Evolutionary conservation across 2,329 filamentous ascomycete genomes (phyloP).

Genomic region (Falciphora oryzae): DNA sequence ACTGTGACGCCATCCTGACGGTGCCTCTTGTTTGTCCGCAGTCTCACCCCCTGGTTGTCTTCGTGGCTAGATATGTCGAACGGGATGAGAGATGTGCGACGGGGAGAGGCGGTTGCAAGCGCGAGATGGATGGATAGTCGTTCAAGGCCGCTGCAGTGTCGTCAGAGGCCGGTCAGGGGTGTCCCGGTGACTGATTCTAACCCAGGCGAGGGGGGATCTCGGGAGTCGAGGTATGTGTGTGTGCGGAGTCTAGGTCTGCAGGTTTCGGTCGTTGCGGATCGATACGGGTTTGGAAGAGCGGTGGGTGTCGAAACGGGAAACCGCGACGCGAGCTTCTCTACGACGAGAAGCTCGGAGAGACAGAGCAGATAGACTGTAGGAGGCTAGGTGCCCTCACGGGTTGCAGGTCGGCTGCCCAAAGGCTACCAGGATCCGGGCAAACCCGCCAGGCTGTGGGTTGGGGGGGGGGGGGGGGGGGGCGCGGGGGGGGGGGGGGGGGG

Average conservation of each 20-base stretch:
- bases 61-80: not conserved
- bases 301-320: not conserved
- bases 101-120: slow-evolving; percentile 8
- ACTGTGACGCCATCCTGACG: slow-evolving; percentile 68
- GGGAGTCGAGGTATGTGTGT: not conserved
- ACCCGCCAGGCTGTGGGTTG: not conserved
- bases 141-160: not conserved
- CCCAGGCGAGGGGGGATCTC: not conserved
- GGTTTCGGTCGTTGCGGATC: not conserved
- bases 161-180: not conserved
- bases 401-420: slow-evolving; percentile 1
- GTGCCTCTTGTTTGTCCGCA: not conserved
- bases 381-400: not conserved
- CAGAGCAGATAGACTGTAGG: not conserved
- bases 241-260: not conserved
- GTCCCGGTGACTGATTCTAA: not conserved
- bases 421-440: not conserved
- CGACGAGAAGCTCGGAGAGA: not conserved
- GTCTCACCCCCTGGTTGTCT: slow-evolving; percentile 3
- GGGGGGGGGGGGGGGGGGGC: no score
- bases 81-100: slow-evolving; percentile 1
- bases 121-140: not conserved
- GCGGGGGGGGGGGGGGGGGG: no score
- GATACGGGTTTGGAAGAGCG: not conserved
- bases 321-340: not conserved